phyloP scores from a whole-genome alignment of 225 moss, liverwort and hornwort species.

The Pleurozium schreberi region DNA sequence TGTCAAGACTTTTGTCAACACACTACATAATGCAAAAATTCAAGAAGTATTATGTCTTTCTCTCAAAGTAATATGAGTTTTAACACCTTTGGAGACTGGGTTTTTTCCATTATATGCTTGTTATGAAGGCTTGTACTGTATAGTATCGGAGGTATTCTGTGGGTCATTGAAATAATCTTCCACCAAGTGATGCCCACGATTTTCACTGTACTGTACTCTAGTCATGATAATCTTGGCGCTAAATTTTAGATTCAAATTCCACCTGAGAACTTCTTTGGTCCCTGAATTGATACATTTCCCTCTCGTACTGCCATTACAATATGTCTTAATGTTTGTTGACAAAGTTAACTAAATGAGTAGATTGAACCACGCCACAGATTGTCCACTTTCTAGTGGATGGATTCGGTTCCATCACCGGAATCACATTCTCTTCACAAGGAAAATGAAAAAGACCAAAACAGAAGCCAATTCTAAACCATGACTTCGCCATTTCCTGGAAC shows the following conservation, averaged over 20 bases:
- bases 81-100: rapidly evolving
- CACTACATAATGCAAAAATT: not conserved
- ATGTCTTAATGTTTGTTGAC: not conserved
- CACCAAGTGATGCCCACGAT: not conserved
- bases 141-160: not conserved
- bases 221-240: not conserved
- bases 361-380: not conserved
- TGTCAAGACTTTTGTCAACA: not conserved
- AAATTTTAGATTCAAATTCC: not conserved
- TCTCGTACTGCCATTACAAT: too few species aligned
- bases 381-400: not conserved
- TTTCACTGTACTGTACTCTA: not conserved
- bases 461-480: not conserved
- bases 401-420: not conserved
- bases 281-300: too few species aligned
- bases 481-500: not conserved
- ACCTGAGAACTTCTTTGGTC: not conserved
- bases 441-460: not conserved
- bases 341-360: not conserved
- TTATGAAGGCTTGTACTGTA: not conserved
- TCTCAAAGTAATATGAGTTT: not conserved
- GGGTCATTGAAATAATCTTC: not conserved
- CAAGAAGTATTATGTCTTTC: not conserved
- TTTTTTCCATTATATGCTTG: not conserved
- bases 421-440: not conserved